Evolutionary conservation across 495 filamentous ascomycete species (phyloP), one percentile per base, ranked within the genome.

Genomic region (Lasiosphaeria hispida): DNA sequence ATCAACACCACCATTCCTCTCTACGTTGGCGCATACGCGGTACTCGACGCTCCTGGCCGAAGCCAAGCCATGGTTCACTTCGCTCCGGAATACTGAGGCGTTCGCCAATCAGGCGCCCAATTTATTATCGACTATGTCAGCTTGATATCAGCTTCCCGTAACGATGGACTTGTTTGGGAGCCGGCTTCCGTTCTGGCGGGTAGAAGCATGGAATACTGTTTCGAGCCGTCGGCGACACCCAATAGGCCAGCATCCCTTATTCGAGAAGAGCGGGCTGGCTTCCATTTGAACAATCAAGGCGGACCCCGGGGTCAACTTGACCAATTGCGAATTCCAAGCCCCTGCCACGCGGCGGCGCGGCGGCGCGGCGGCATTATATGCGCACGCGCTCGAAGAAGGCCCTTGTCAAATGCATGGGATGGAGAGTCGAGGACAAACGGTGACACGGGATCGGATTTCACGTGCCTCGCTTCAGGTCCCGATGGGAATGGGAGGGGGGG

Each of bases 211-310:
- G 43, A 45, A 52, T 49, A 8, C 58, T 63, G 61, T 51, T 43
- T 40, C 40, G 15, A 54, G 45, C 57, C 57, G 57, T 41, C 9
- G 10, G 30, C 41, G 42, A 34, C 11, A 48, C 38, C 57, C 51
- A 30, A 8, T 57, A 42, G 50, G 39, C 40, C 23, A 8, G 19
- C 19, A 45, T 53, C 51, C 49, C 43, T 39, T 43, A 51, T 61
- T 67, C 64, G 61, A 67, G 61, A 67, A 67, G 44, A 56, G 39
- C 47, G 48, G 42, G 33, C 33, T 58, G 40, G 53, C 61, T 55
- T 59, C 58, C 53, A 60, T 57, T 44, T 50, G 56, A 47, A 48
- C 34, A 52, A 48, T 51, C 36, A 41, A 51, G 23, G 23, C 34
- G 52, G 9, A 43, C 11, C 47, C 57, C 34, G 36, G 34, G 23